Evolutionary conservation across 257 asterid species (phyloP), one percentile per base, ranked within the genome.

Genomic region (Cinchona pubescens): DNA sequence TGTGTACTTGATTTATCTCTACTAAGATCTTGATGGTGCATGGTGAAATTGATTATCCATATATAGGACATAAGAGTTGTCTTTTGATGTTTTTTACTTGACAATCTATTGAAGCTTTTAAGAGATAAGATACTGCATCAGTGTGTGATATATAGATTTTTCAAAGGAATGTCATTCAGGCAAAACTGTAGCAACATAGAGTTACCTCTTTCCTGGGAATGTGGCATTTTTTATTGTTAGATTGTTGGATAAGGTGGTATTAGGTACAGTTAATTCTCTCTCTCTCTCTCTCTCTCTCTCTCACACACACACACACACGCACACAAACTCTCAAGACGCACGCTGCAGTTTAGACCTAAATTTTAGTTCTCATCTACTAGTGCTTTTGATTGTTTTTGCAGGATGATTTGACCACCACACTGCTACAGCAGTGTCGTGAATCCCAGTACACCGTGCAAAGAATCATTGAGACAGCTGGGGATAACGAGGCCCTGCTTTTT

Each of bases 391-490:
- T 63, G 61, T 60, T 56, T 43, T 75, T 14, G 59, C 88, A 95
- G 99, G 99, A 95, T 78, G 99, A 95, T 69, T 82, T 95, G 82
- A 90, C 96, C 74, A 73, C 72, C 72, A 90, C 96, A 14, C 96
- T 95, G 42, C 80, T 90, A 38, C 96, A 82, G 34, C 99, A 95
- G 78, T 95, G 99, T 77, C 94, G 86, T 19, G 87, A 87, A 82
- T 91, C 97, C 55, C 91, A 89, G 19, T 87, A 82, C 83, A 90
- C 93, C 2, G 91, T 95, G 63, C 99, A 91, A 83, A 85, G 88
- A 77, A 90, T 95, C 80, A 86, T 95, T 3, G 96, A 95, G 81
- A 83, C 94, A 29, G 88, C 96, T 35, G 98, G 93, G 29, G 97
- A 91, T 70, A 88, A 92, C 25, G 99, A 95, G 86, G 99, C 97